Conservation (phyloP, 129 eudicot genomes). For the Tagetes erecta region DNA sequence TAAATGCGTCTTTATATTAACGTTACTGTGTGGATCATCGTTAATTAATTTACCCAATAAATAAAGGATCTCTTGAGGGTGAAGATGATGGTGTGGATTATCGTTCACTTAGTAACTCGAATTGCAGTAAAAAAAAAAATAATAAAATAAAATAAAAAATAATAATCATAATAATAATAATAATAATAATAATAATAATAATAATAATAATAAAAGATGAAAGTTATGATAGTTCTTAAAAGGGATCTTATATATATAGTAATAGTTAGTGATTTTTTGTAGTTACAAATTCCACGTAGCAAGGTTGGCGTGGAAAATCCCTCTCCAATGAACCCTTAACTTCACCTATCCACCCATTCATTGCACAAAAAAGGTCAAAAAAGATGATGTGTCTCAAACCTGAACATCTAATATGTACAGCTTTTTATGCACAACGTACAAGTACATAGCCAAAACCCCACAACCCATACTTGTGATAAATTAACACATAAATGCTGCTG, state of each 20-base stretch:
- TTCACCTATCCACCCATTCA: constrained; percentile 26
- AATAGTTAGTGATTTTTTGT: constrained; percentile 3
- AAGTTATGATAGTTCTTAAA: not conserved
- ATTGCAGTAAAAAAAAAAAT: too few species aligned
- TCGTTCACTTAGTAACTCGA: too few species aligned
- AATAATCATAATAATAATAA: too few species aligned
- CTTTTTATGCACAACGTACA: constrained; percentile 7
- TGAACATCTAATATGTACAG: constrained; percentile 14
- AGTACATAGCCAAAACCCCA: constrained; percentile 15
- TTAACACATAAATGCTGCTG: not conserved
- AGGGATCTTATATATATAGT: not conserved
- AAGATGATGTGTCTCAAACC: not conserved
- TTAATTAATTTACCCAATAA: too few species aligned
- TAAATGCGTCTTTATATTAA: too few species aligned
- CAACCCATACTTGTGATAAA: not conserved
- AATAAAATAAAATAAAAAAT: too few species aligned
- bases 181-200: too few species aligned
- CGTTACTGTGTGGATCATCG: too few species aligned
- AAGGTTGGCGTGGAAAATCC: constrained; percentile 25
- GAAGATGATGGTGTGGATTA: too few species aligned
- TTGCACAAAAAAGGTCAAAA: constrained; percentile 15
- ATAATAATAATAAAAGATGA: too few species aligned
- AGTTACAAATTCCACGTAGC: constrained; percentile 16
- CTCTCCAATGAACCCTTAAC: constrained; percentile 30
- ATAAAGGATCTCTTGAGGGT: not conserved